Evolutionary conservation across 176 grass and related monocot genomes (phyloP), one percentile per base, ranked within the genome.

Genomic region (Phyllostachys edulis): DNA sequence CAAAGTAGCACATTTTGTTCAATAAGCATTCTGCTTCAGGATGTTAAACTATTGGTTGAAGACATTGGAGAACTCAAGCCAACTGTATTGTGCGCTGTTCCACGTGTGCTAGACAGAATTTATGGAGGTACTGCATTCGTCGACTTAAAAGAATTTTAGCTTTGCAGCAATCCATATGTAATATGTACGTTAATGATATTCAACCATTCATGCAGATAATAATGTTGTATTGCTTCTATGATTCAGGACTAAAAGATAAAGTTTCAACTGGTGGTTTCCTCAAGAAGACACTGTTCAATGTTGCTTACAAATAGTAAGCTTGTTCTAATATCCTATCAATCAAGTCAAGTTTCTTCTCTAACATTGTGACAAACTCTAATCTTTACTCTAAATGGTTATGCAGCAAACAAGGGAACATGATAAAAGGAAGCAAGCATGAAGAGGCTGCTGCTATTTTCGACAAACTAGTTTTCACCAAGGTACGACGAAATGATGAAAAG

Each of bases 61-160:
- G 96, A 98, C 64, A 84, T 98, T 87, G 91, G 91, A n/a, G 96
- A 83, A 77, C 85, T 98, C 75, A 98, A 92, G 75, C 96, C 96
- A 79, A 96, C 96, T 52, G 39, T 98, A 55, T 98, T 98, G 39
- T 95, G 91, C 51, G 96, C 93, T 83, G 96, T 98, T 85, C 96
- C 96, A 71, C 96, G 96, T 86, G 93, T 99, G 37, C 77, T 96
- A 50, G 96, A 99, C 55, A 87, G 93, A 42, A 94, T 99, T 64
- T 94, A 89, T 82, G 83, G 91, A 99, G 96, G 96, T 99, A 80
- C 17, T 78, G 10, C 23, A 49, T 85, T 87, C 4, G 12, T 34
- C 32, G 66, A 45, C 63, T 87, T 49, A 3, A 59, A 59, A 64
- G 3, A 77, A 56, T 49, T 11, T 56, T 23, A 21, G 6, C 59